Evolutionary conservation across 176 grass and related monocot genomes (phyloP).

Genomic region (Juncus inflexus): DNA sequence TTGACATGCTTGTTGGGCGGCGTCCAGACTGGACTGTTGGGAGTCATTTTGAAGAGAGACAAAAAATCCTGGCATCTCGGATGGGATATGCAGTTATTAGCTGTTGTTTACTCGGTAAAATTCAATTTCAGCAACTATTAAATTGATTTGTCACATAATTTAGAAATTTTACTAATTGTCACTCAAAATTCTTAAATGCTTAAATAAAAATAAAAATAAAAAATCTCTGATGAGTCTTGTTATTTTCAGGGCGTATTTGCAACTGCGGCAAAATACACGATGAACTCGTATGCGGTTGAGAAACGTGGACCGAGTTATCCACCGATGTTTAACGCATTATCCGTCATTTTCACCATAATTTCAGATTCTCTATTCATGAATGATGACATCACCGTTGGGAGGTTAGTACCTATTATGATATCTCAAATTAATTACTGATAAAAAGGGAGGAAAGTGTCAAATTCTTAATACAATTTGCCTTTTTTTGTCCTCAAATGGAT

Average conservation of each 20-base stretch:
- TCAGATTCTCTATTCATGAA: slow-evolving; percentile 30
- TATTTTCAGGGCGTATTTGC: slow-evolving; percentile 38
- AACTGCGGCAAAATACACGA: slow-evolving; percentile 41
- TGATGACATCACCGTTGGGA: slow-evolving; percentile 41
- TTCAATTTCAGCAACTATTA: neutral
- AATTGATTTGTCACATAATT: neutral
- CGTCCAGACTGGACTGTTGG: slow-evolving; percentile 35
- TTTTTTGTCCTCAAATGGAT: no score
- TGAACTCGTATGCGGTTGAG: slow-evolving; percentile 47
- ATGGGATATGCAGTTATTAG: slow-evolving; percentile 45
- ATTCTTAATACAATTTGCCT: neutral
- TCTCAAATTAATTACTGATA: neutral
- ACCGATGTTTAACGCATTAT: slow-evolving; percentile 46
- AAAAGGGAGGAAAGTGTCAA: neutral
- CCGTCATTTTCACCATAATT: slow-evolving; percentile 38
- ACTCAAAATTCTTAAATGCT: no score
- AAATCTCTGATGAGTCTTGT: no score
- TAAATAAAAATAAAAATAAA: no score
- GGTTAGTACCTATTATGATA: slow-evolving; percentile 1
- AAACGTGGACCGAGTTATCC: slow-evolving; percentile 51
- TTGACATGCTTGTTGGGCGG: slow-evolving; percentile 44
- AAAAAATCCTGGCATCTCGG: slow-evolving; percentile 35
- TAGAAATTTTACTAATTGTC: no score
- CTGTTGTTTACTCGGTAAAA: slow-evolving; percentile 47
- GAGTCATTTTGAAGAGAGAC: slow-evolving; percentile 46